Evolutionary conservation across 345 rosid genomes (phyloP).

Genomic region (Draba incana): DNA sequence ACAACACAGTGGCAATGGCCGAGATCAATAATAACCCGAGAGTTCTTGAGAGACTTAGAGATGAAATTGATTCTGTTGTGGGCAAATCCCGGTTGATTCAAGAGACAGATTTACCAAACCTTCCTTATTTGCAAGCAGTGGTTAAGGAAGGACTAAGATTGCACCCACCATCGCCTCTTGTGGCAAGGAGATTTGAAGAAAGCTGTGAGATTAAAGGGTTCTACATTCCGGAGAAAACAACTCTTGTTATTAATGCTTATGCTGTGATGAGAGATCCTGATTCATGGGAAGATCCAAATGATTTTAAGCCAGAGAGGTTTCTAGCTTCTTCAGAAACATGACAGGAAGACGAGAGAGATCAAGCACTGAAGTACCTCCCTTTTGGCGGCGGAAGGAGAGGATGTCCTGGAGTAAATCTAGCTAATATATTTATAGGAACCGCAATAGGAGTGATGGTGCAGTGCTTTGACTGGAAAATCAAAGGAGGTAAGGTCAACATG

Average conservation of each 20-base stretch:
- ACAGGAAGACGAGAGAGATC: slow-evolving; percentile 43
- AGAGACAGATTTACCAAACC: slow-evolving; percentile 57
- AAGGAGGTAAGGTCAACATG: slow-evolving; percentile 40
- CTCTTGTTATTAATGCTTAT: slow-evolving; percentile 57
- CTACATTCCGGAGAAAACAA: slow-evolving; percentile 56
- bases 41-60: slow-evolving; percentile 51
- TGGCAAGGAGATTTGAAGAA: slow-evolving; percentile 51
- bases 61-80: slow-evolving; percentile 54
- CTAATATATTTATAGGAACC: slow-evolving; percentile 27
- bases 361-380: slow-evolving; percentile 53
- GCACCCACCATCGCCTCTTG: slow-evolving; percentile 59
- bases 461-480: slow-evolving; percentile 46
- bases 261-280: slow-evolving; percentile 61
- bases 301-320: slow-evolving; percentile 63
- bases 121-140: slow-evolving; percentile 63
- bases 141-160: slow-evolving; percentile 65
- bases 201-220: slow-evolving; percentile 51
- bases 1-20: slow-evolving; percentile 59
- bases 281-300: slow-evolving; percentile 60
- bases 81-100: slow-evolving; percentile 53
- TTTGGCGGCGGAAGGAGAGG: slow-evolving; percentile 73
- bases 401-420: slow-evolving; percentile 64
- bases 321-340: slow-evolving; percentile 11
- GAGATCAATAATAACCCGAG: slow-evolving; percentile 60
- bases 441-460: slow-evolving; percentile 42